Base-by-base conservation (phyloP, 2,329 filamentous ascomycete genomes). In the Camillea tinctor region DNA sequence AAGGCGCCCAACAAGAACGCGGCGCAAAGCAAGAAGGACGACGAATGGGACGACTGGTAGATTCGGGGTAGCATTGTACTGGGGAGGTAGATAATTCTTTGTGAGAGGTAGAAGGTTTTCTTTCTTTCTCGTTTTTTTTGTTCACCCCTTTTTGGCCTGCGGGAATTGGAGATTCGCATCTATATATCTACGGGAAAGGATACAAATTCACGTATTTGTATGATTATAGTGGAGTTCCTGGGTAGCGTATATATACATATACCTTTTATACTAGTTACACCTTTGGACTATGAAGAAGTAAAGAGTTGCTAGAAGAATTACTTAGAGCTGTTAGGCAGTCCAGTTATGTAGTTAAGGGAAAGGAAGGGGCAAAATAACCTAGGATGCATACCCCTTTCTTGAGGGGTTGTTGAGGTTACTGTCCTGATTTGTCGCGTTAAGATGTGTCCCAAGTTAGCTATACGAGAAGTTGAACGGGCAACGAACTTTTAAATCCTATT, bases 41-140 rank as follows among this genome's bases (percentile, higher is more conserved):
- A 88, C 66, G 84, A 87, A 60, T 88, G 86, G 86, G 86, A 88
- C 74, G 85, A 86, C 65, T 87, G 84, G 84, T 86, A 30, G 75
- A 80, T 54, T 20, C 44, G 22, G n/a, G n/a, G 4, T 51, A 13
- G 19, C 51, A 24, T n/a, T 53, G 7, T 49, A 40, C 54, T 61
- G 57, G 60, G 60, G 59, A 59, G n/a, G 59, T 30, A 50, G 9
- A 5, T 26, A 36, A 21, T 9, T 21, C n/a, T 20, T 21, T 11
- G 26, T 4, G 21, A n/a, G 55, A 24, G 23, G 50, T 13, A 19
- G 26, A 5, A 30, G n/a, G 21, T 9, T 5, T 5, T 44, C n/a
- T 44, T 13, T 22, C 7, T 22, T 19, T 13, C 23, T 26, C 4
- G 22, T 15, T 53, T 44, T n/a, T 30, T 26, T 52, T 20, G 20